Conservation (phyloP, 164 flowering plant genomes). For the Vitis cinerea region DNA sequence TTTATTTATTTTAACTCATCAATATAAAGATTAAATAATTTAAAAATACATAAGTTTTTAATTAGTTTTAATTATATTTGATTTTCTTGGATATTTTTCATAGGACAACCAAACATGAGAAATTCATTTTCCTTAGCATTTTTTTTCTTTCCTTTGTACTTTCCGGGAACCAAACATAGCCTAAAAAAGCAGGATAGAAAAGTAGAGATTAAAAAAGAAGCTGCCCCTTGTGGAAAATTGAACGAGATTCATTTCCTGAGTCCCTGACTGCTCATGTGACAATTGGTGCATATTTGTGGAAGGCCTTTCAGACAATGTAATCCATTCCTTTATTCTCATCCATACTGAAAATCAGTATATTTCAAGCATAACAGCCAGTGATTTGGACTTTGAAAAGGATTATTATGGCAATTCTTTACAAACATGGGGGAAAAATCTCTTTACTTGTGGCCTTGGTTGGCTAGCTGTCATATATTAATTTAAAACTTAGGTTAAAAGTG, state of each 20-base stretch:
- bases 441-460: background rate
- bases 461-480: background rate
- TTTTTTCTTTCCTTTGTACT: no score
- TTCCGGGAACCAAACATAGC: no score
- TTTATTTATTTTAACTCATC: no score
- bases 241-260: no score
- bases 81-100: no score
- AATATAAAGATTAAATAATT: no score
- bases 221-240: background rate
- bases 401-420: background rate
- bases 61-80: no score
- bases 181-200: background rate
- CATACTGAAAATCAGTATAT: background rate
- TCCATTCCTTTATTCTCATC: background rate
- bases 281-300: background rate
- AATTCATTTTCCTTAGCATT: no score
- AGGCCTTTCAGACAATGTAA: background rate
- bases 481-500: constrained; percentile 2
- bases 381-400: background rate
- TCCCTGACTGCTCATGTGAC: background rate
- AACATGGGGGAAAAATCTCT: background rate
- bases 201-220: background rate
- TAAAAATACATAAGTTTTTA: no score
- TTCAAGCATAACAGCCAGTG: background rate
- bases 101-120: no score